Conservation (phyloP, 441 rosid species). For the Melianthus villosus region DNA sequence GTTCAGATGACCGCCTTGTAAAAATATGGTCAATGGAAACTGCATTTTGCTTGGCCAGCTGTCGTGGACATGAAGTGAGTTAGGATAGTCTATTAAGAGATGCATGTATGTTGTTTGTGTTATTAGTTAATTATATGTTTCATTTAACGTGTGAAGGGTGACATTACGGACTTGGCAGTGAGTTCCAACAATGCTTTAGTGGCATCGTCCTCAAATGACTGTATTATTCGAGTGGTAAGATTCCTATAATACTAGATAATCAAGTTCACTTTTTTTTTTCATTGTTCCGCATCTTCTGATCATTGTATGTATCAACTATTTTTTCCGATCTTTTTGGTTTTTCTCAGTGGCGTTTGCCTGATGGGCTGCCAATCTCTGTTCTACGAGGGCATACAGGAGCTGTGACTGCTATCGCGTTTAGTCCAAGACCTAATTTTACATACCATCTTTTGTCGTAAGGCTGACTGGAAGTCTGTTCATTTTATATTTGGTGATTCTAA, state of each 20-base stretch:
- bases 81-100: slow-evolving; percentile 14
- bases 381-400: slow-evolving; percentile 90
- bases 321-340: slow-evolving; percentile 15
- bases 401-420: slow-evolving; percentile 94
- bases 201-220: slow-evolving; percentile 97
- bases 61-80: slow-evolving; percentile 99
- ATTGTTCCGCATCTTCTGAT: too few relatives aligned
- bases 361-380: slow-evolving; percentile 88
- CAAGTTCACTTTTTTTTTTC: slow-evolving; percentile 2
- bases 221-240: slow-evolving; percentile 82
- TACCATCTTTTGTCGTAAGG: slow-evolving; percentile 97
- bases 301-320: slow-evolving; percentile 6
- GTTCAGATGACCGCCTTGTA: slow-evolving; percentile 98
- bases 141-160: slow-evolving; percentile 78
- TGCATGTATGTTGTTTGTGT: too few relatives aligned
- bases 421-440: slow-evolving; percentile 63
- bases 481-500: too few relatives aligned
- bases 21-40: slow-evolving; percentile 99
- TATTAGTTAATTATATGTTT: slow-evolving; percentile 6
- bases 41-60: slow-evolving; percentile 97
- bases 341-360: slow-evolving; percentile 95
- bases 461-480: too few relatives aligned
- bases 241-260: slow-evolving; percentile 11
- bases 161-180: slow-evolving; percentile 97
- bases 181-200: slow-evolving; percentile 82